Evolutionary conservation across 2,329 filamentous ascomycete genomes (phyloP).

Genomic region (Ilyonectria robusta): DNA sequence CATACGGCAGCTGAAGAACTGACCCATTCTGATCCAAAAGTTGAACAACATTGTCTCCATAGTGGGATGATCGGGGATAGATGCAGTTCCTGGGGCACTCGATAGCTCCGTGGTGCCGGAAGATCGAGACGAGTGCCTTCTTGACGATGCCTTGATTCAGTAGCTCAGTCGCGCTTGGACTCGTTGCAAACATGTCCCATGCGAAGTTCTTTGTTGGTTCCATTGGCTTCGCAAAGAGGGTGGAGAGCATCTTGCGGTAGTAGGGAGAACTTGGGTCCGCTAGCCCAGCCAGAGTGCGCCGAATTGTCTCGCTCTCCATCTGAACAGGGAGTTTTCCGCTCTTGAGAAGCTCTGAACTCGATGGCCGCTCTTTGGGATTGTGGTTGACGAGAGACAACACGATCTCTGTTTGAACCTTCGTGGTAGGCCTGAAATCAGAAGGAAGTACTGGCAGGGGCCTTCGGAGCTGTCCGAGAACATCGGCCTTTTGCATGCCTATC

Average conservation of each 20-base stretch:
- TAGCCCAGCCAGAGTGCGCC: constrained; percentile 84
- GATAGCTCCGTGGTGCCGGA: constrained; percentile 90
- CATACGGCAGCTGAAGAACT: constrained; percentile 94
- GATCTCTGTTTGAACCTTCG: constrained; percentile 84
- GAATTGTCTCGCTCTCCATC: constrained; percentile 92
- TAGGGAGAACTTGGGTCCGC: constrained; percentile 88
- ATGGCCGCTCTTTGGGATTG: constrained; percentile 85
- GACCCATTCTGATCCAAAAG: constrained; percentile 87
- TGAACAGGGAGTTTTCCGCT: constrained; percentile 91
- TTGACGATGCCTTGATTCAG: constrained; percentile 82
- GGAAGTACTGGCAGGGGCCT: constrained; percentile 79
- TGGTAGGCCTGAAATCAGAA: constrained; percentile 76
- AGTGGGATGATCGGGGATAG: constrained; percentile 87
- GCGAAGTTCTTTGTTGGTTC: constrained; percentile 86
- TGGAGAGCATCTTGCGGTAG: constrained; percentile 90
- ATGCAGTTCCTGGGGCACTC: constrained; percentile 82
- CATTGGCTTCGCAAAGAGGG: constrained; percentile 82
- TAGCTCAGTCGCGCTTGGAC: constrained; percentile 70
- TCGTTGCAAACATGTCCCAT: constrained; percentile 78
- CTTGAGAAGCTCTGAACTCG: constrained; percentile 84
- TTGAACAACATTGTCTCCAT: constrained; percentile 80
- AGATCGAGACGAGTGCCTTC: constrained; percentile 81
- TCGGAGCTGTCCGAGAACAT: constrained; percentile 77
- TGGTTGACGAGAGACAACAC: constrained; percentile 86
- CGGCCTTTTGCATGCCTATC: constrained; percentile 76